These are phyloP conservation scores for Narthecium ossifragum DNA, from an alignment of 106 monocot genomes.

Conservation along the genomic window DNA sequence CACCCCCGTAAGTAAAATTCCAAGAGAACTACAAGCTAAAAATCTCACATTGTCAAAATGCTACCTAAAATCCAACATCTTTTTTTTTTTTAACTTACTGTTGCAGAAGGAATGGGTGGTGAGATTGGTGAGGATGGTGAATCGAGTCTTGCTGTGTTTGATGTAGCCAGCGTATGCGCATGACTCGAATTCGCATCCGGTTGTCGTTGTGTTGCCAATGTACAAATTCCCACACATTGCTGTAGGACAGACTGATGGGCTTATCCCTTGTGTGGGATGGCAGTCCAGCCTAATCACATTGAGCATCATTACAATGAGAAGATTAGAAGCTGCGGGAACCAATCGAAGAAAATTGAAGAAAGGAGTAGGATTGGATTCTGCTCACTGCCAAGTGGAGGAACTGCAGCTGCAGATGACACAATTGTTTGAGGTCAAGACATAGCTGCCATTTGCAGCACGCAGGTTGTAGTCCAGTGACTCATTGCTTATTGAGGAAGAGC, in stretches of 20 bases:
- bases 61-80: too few relatives aligned
- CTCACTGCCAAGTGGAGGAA: conserved; percentile 14
- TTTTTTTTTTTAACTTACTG: too few relatives aligned
- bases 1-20: too few relatives aligned
- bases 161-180: conserved; percentile 47
- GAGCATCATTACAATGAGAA: background rate
- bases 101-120: conserved; percentile 4
- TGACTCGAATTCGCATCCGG: conserved; percentile 14
- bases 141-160: conserved; percentile 2
- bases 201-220: conserved; percentile 24
- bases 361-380: background rate
- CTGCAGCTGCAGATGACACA: conserved; percentile 21
- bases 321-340: background rate
- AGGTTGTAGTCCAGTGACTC: conserved; percentile 3
- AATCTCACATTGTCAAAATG: too few relatives aligned
- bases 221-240: conserved; percentile 15
- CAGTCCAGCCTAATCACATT: conserved; percentile 23
- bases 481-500: conserved; percentile 12
- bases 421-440: conserved; percentile 18
- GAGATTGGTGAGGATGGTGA: conserved; percentile 13
- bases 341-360: background rate
- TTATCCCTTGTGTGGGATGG: conserved; percentile 4
- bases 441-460: conserved; percentile 15
- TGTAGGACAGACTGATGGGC: conserved; percentile 10
- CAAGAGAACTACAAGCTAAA: too few relatives aligned